Evolutionary conservation across 169 alveolate genomes (phyloP), one percentile per base, ranked within the genome.

Genomic region (Cryptosporidium muris): DNA sequence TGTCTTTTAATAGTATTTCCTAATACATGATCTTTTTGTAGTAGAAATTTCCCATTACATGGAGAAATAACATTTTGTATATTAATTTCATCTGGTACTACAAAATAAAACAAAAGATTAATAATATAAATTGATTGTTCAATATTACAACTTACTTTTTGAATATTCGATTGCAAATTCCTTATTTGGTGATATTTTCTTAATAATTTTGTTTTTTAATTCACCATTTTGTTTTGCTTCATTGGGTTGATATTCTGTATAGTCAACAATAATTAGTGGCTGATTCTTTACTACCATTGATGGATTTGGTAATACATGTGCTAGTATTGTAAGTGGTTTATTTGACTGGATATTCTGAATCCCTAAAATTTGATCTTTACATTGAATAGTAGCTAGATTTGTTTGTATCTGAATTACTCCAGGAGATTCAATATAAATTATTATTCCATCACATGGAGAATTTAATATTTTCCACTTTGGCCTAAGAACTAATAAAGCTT

Each of bases 401-500:
- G 67, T 74, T 34, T 68, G 74, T n/a, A 36, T 58, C 34, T 43
- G 54, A 14, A 68, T 68, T 12, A 74, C 25, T 9, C 85, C 85
- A 9, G 85, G 85, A 49, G 62, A 25, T 40, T 74, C 74, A 6
- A 63, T 74, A 51, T 74, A 74, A n/a, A 74, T 43, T 34, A 74
- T 8, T 14, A 74, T 34, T 58, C 85, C 85, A 34, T 74, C 49
- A 60, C 85, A 74, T 7, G 85, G 85, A 14, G 85, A 74, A 34
- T 66, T 54, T 43, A 74, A 36, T 12, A 74, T 54, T 38, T 48
- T 74, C 85, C 85, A 74, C 12, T 74, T 74, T 25, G 54, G 54
- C 34, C 85, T 74, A 4, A 74, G 62, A 42, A 74, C 60, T 3
- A 68, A 40, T 36, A 74, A 47, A 8, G 85, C 85, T n/a, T 74